These are phyloP conservation scores for Erysimum pusillum DNA, from an alignment of 441 rosid species.

Conservation along the genomic window DNA sequence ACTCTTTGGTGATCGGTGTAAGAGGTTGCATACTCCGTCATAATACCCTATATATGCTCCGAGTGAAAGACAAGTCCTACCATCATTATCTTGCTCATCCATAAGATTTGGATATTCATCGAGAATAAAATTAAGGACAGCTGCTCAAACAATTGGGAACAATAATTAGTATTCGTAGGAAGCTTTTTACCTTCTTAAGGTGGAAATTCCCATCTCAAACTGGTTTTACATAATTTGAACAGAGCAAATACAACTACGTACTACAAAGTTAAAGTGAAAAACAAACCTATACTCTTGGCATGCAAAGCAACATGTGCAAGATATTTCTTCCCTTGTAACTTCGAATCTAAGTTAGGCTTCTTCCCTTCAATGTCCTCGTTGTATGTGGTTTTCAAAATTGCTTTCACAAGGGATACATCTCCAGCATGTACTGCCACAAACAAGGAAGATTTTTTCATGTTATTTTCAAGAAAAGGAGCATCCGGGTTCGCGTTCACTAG, in stretches of 20 bases:
- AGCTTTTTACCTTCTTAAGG: background rate
- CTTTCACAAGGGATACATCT: background rate
- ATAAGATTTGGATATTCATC: background rate
- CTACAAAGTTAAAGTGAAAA: background rate
- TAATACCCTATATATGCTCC: conserved; percentile 9
- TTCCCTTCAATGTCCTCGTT: background rate
- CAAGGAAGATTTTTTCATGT: background rate
- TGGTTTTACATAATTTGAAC: background rate
- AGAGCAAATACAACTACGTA: background rate
- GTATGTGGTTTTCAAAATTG: background rate
- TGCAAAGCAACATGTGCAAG: conserved; percentile 8
- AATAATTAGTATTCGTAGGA: background rate
- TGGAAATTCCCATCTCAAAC: background rate
- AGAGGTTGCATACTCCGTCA: conserved; percentile 7
- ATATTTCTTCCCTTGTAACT: background rate
- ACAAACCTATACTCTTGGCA: background rate
- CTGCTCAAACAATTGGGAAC: conserved; percentile 17
- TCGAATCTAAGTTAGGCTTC: background rate
- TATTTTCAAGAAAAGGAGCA: background rate
- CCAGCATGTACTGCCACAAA: conserved; percentile 22
- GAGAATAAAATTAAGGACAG: conserved; percentile 18
- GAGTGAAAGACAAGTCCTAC: conserved; percentile 24
- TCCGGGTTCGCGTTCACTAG: background rate
- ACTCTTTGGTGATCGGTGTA: background rate
- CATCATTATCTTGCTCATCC: background rate